These are phyloP conservation scores for Leccinum obscurum DNA, from an alignment of 768 basidiomycete genomes.

Conservation along the genomic window DNA sequence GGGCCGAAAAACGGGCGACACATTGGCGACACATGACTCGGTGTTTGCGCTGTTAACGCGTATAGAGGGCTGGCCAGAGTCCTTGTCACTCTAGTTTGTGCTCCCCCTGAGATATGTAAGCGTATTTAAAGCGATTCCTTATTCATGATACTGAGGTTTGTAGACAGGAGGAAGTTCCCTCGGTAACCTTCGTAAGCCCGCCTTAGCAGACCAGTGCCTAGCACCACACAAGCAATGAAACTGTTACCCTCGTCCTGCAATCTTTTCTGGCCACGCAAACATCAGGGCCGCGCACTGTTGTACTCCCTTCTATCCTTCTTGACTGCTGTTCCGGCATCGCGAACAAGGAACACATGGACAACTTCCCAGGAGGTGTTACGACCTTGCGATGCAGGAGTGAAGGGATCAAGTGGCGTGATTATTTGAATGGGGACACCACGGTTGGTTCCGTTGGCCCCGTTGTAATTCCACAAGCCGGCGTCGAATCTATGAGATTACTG, in stretches of 20 bases:
- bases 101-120: conserved; percentile 7
- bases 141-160: not conserved
- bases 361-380: not conserved
- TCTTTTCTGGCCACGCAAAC: conserved; percentile 36
- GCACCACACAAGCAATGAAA: not conserved
- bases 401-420: conserved; percentile 5
- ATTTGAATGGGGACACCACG: too few relatives aligned
- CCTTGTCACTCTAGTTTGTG: conserved; percentile 2
- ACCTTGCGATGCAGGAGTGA: not conserved
- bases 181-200: not conserved
- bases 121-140: conserved; percentile 6
- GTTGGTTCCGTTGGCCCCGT: not conserved
- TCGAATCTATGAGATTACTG: not conserved
- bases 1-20: conserved; percentile 54
- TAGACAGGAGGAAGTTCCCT: conserved; percentile 6
- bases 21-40: conserved; percentile 35
- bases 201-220: not conserved
- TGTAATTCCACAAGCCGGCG: not conserved
- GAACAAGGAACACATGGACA: conserved; percentile 2
- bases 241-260: not conserved
- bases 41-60: not conserved
- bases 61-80: conserved; percentile 1
- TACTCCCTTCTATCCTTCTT: conserved; percentile 75
- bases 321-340: conserved; percentile 6
- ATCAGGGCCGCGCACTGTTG: conserved; percentile 80